Evolutionary conservation across 2,329 filamentous ascomycete genomes (phyloP), one percentile per base, ranked within the genome.

Genomic region (Gaeumannomyces sp.): DNA sequence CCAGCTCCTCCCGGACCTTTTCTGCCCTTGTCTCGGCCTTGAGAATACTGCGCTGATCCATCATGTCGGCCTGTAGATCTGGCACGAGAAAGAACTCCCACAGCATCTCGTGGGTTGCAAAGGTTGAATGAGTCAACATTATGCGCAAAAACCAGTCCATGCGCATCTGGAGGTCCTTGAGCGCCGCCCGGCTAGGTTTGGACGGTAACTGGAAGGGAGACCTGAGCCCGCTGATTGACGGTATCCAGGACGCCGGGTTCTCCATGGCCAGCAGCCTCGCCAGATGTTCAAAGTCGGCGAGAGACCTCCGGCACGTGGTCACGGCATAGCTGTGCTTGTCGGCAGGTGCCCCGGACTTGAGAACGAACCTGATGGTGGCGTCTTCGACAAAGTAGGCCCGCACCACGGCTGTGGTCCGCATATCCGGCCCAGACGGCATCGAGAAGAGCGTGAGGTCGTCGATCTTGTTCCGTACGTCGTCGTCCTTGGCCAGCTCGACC

Each of bases 41-140:
- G 67, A 93, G 86, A 64, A 88, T 87, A 68, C 91, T 96, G 62
- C 95, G 87, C 74, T 96, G 89, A 64, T 91, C 89, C 83, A 98
- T 94, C 85, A 93, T 92, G 27, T 92, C 88, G 0, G 91, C 85
- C 73, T 97, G 92, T 62, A 99, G 86, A 70, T 99, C 95, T 1
- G 95, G 95, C 16, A 99, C 93, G 0, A 99, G 83, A 76, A 99
- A 97, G 78, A 99, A 99, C 72, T 99, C 95, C 96, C 95, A 99
- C 2, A 99, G 83, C 84, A 98, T 92, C 78, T 99, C 95, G 73
- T 99, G 96, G 0, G 92, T 97, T 0, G 92, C 86, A 73, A 99
- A 97, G 0, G 95, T 98, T 4, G 94, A 90, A 72, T 99, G 95
- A 11, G 86, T 83, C 31, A 99, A 83, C 68, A 99, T 83, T 25